Percentiles rank a stretch among this genome's conserved stretches.
Evolutionary conservation across 2,329 filamentous ascomycete genomes (phyloP).

Genomic region (Coniochaeta prunicola): DNA sequence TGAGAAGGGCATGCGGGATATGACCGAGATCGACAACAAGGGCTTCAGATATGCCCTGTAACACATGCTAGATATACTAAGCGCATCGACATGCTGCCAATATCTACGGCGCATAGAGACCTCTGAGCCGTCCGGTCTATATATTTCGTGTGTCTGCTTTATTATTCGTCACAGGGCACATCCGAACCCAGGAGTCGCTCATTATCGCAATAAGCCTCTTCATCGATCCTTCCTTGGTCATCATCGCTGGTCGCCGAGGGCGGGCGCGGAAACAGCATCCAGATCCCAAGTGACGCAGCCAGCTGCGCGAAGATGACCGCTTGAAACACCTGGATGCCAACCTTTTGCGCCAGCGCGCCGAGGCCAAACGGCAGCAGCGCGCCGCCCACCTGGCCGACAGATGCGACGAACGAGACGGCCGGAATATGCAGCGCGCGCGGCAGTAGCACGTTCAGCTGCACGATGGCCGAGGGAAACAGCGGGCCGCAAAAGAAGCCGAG

Average conservation of each 20-base stretch:
- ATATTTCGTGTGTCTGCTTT: too few species aligned
- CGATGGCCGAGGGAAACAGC: constrained; percentile 32
- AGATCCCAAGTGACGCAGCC: constrained; percentile 9
- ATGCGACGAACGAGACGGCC: constrained; percentile 34
- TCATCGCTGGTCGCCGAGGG: too few species aligned
- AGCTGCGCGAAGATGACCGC: constrained; percentile 18
- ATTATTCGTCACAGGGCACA: too few species aligned
- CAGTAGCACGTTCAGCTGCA: constrained; percentile 26
- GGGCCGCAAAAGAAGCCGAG: constrained; percentile 31
- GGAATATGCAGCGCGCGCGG: constrained; percentile 30
- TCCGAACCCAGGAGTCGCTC: too few species aligned
- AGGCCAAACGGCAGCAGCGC: constrained; percentile 33
- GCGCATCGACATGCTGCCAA: background rate
- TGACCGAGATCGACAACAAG: constrained; percentile 48
- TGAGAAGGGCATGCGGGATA: constrained; percentile 47
- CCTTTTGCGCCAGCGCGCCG: constrained; percentile 28
- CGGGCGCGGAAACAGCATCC: constrained; percentile 6
- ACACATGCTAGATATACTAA: background rate
- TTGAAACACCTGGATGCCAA: constrained; percentile 30
- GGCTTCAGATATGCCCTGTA: constrained; percentile 44
- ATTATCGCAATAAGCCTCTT: too few species aligned
- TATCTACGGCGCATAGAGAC: background rate
- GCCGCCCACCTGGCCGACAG: constrained; percentile 34
- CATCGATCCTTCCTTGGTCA: too few species aligned
- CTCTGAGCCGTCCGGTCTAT: background rate